Conservation (phyloP, 768 basidiomycete genomes). For the Mycena pura region DNA sequence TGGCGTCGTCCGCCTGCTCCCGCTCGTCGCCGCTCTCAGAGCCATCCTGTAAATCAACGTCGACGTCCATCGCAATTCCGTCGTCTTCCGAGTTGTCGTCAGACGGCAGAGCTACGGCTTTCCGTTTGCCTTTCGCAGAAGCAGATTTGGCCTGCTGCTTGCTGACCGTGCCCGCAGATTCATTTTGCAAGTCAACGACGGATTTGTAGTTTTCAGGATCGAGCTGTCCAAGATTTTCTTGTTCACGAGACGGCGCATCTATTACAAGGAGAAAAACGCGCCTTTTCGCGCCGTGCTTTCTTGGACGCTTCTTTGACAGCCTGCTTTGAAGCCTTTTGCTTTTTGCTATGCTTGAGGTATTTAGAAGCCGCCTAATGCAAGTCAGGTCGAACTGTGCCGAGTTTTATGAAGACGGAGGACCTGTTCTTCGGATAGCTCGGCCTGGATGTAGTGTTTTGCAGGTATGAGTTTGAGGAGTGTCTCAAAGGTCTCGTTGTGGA, state of each 20-base stretch:
- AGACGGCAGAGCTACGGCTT: constrained; percentile 40
- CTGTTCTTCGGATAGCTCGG: constrained; percentile 71
- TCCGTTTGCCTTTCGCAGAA: constrained; percentile 55
- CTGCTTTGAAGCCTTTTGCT: constrained; percentile 82
- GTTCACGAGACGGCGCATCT: background rate
- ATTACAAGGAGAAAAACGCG: no score
- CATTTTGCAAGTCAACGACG: constrained; percentile 74
- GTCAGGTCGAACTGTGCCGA: constrained; percentile 2
- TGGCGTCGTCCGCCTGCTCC: constrained; percentile 32
- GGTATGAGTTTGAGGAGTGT: constrained; percentile 85
- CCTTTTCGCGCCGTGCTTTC: constrained; percentile 89
- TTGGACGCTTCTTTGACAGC: constrained; percentile 88
- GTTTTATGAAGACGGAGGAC: constrained; percentile 39
- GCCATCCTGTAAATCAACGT: constrained; percentile 46
- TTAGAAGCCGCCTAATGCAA: constrained; percentile 60
- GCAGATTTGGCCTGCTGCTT: constrained; percentile 27
- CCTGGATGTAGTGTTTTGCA: constrained; percentile 83
- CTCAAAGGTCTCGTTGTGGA: constrained; percentile 89
- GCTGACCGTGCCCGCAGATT: constrained; percentile 40
- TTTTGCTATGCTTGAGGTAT: constrained; percentile 89
- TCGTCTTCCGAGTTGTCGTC: constrained; percentile 38
- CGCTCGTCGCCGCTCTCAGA: constrained; percentile 45
- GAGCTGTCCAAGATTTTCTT: constrained; percentile 57
- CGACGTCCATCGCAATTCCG: constrained; percentile 45
- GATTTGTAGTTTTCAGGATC: constrained; percentile 90